Evolutionary conservation across 768 basidiomycete species (phyloP).

Genomic region (Tulasnella sp.): DNA sequence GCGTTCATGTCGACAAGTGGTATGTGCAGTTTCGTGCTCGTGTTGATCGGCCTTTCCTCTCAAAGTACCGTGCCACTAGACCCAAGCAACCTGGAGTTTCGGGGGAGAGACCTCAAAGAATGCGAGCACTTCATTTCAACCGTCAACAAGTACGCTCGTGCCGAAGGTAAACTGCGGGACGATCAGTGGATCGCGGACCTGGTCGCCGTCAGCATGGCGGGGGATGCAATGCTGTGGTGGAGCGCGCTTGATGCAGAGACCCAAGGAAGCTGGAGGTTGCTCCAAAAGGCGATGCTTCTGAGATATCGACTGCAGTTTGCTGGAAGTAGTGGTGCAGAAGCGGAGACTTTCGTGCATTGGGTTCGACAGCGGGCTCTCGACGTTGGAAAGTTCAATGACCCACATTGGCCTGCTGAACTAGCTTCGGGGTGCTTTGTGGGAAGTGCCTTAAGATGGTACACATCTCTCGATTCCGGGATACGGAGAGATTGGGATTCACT

Average conservation of each 20-base stretch:
- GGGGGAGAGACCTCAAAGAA: neutral
- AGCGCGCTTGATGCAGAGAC: neutral
- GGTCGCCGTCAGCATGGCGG: neutral
- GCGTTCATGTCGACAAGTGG: no score
- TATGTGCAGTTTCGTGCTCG: no score
- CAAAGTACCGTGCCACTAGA: no score
- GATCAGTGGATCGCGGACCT: neutral
- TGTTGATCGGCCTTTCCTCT: no score
- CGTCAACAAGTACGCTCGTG: neutral
- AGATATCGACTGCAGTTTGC: neutral
- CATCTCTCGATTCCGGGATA: neutral
- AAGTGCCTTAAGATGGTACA: neutral
- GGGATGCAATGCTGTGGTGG: neutral
- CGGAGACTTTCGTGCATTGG: neutral
- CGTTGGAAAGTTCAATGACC: neutral
- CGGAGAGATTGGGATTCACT: neutral
- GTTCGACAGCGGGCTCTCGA: neutral
- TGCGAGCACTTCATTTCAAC: neutral
- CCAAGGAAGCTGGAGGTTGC: neutral
- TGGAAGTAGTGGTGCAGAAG: neutral
- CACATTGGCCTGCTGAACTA: neutral
- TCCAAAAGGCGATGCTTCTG: neutral
- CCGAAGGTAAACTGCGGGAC: neutral
- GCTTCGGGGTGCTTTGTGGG: neutral
- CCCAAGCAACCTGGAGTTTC: no score